Percentiles rank a stretch among this genome's conserved stretches.
phyloP scores from a whole-genome alignment of 2,329 filamentous ascomycete species.

The Fusarium newnesense region DNA sequence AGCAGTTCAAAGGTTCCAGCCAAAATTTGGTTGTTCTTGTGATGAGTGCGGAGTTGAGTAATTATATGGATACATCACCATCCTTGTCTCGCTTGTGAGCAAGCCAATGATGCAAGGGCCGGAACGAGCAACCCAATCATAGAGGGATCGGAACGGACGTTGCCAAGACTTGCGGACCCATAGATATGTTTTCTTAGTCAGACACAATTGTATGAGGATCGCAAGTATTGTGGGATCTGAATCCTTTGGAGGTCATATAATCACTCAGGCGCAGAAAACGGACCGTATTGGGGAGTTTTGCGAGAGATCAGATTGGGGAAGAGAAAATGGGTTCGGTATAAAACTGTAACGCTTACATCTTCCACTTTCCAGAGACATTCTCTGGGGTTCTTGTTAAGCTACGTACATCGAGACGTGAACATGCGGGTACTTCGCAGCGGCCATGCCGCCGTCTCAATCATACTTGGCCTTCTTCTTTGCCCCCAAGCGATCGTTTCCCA shows the following conservation, averaged over 20 bases:
- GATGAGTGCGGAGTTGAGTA: too few species aligned
- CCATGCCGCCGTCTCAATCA: not conserved
- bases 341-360: too few species aligned
- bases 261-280: too few species aligned
- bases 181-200: not conserved
- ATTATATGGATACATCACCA: not conserved
- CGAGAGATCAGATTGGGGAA: too few species aligned
- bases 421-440: not conserved
- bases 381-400: too few species aligned
- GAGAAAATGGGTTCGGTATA: too few species aligned
- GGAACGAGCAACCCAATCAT: not conserved
- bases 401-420: accelerated
- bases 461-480: not conserved
- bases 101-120: not conserved
- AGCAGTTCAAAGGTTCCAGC: not conserved
- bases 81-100: not conserved
- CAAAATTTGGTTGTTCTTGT: too few species aligned
- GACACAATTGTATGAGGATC: not conserved
- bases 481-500: too few species aligned
- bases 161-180: not conserved
- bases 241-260: too few species aligned
- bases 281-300: too few species aligned
- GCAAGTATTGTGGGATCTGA: not conserved
- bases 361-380: too few species aligned
- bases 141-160: not conserved